Evolutionary conservation across 2,329 filamentous ascomycete genomes (phyloP), one percentile per base, ranked within the genome.

Genomic region (Sporothrix pseudoabietina): DNA sequence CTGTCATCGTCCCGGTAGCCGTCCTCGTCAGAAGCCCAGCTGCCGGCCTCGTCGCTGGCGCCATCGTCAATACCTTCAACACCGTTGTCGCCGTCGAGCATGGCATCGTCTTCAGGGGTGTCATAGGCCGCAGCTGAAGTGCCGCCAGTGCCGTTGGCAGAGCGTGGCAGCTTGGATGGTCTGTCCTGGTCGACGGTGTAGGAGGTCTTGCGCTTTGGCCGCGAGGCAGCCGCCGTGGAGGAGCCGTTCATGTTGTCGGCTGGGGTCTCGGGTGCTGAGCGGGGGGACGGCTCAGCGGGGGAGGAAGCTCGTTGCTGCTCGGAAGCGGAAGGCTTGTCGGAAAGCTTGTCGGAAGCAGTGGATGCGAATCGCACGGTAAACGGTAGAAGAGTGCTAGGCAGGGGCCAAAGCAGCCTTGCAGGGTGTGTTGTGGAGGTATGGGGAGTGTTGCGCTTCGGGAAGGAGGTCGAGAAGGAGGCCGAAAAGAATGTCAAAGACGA

Each of bases 121-220:
- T 61, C 35, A 8, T 22, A 52, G 35, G 39, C 66, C 30, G 32
- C 16, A 3, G 41, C 71, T 5, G 35, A 35, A 35, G 35, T 8
- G 44, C 41, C 39, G 49, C 55, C 74, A 9, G 16, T 39, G 54
- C 75, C 73, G 72, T 76, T 79, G 30, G 77, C 47, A 5, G 77
- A 73, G 22, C 77, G 78, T 44, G 75, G 77, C 59, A 77, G 72
- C 72, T 79, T 79, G 9, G 77, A 66, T 10, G 78, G 78, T 6
- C 78, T 77, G 68, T 73, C 74, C 41, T 74, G 75, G 71, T 74
- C 72, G 35, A 69, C 72, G 3, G 69, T 61, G 41, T 75, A 74
- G 16, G 77, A 76, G 30, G 77, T 74, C 74, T 79, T 78, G 55
- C 78, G 78, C 77, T 79, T 79, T 26, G 74, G 72, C 59, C 77